Conservation (phyloP, 169 alveolate genomes). For the Cryptosporidium tyzzeri region DNA sequence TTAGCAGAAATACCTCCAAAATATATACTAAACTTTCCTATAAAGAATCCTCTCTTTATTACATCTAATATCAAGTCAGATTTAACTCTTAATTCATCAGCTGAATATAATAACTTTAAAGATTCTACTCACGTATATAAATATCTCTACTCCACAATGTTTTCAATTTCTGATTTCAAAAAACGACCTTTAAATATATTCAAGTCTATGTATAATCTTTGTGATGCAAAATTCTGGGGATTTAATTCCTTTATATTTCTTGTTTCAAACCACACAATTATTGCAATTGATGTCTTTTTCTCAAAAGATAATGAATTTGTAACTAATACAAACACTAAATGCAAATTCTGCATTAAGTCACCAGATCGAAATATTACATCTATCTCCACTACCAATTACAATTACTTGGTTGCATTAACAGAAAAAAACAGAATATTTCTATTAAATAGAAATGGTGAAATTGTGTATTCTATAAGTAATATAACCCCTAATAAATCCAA, state of each 20-base stretch:
- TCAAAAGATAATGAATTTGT: neutral
- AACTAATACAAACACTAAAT: neutral
- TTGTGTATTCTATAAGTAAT: conserved; percentile 6
- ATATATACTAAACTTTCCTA: conserved; percentile 46
- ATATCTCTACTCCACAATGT: conserved; percentile 44
- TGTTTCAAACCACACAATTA: conserved; percentile 46
- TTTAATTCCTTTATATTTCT: conserved; percentile 16
- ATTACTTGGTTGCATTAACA: conserved; percentile 41
- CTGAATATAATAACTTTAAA: conserved; percentile 7
- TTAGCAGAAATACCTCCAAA: conserved; percentile 47
- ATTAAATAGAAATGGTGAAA: conserved; percentile 48
- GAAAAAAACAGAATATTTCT: conserved; percentile 26
- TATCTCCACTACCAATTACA: conserved; percentile 17
- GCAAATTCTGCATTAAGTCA: conserved; percentile 31
- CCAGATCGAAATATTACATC: conserved; percentile 51
- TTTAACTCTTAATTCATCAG: conserved; percentile 41
- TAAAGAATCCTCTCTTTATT: conserved; percentile 11
- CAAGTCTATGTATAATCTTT: conserved; percentile 38
- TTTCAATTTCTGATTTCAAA: conserved; percentile 30
- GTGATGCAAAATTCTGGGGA: conserved; percentile 72
- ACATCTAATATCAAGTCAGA: conserved; percentile 25
- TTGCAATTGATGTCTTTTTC: neutral
- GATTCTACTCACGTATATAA: neutral
- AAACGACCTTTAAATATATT: neutral
- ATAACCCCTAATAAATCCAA: conserved; percentile 28